phyloP scores from a whole-genome alignment of 2,329 filamentous ascomycete genomes.

The Trichothecium sympodiale region DNA sequence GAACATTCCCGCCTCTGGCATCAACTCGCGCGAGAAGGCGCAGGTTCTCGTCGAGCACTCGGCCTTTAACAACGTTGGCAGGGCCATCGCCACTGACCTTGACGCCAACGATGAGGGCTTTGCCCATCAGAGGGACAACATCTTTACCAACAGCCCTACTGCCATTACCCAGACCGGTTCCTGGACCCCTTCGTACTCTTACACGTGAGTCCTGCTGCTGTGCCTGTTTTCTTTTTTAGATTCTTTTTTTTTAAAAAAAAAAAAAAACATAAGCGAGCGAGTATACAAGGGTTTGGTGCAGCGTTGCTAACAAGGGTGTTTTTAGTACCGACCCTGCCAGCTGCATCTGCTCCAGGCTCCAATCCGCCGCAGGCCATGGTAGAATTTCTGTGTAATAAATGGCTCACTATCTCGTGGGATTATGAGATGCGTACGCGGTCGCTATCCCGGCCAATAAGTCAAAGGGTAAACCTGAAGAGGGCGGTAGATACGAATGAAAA shows the following conservation, averaged over 20 bases:
- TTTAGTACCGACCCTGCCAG: constrained; percentile 17
- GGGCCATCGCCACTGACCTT: constrained; percentile 24
- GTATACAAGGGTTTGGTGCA: constrained; percentile 4
- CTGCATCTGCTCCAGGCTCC: constrained; percentile 10
- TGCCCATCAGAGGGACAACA: constrained; percentile 29
- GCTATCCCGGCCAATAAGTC: no score
- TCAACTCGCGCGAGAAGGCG: constrained; percentile 42
- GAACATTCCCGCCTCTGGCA: constrained; percentile 31
- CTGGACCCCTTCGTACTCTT: constrained; percentile 20
- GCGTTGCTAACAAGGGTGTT: constrained; percentile 17
- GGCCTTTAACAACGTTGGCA: constrained; percentile 28
- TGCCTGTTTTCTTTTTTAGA: no score
- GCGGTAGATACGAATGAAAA: no score
- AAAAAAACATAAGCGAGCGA: not conserved
- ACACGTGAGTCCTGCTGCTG: constrained; percentile 15
- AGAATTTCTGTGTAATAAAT: no score
- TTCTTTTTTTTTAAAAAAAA: no score
- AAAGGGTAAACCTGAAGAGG: no score
- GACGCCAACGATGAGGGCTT: constrained; percentile 33
- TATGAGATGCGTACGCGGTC: no score
- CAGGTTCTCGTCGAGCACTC: constrained; percentile 43
- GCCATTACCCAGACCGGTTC: constrained; percentile 20
- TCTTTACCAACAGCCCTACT: constrained; percentile 26
- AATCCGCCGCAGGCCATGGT: constrained; percentile 9
- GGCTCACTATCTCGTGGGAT: no score